Conservation (phyloP, 2,329 filamentous ascomycete genomes). For the Tolypocladium endophyticum region DNA sequence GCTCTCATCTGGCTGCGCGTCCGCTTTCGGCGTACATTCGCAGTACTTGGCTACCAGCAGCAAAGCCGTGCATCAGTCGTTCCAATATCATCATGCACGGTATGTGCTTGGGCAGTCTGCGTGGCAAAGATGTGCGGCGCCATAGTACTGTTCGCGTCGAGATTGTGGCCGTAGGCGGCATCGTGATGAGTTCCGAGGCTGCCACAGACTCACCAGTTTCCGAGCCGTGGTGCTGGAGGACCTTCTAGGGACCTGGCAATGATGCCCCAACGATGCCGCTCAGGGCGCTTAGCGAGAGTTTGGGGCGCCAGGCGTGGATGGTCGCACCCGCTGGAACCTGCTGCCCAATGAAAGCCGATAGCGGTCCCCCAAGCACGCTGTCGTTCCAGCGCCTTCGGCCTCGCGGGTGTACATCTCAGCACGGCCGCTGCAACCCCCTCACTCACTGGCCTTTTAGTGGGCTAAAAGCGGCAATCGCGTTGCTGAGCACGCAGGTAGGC, state of each 20-base stretch:
- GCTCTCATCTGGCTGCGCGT: neutral
- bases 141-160: neutral
- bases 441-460: neutral
- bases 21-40: neutral
- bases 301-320: neutral
- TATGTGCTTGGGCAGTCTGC: neutral
- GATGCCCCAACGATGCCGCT: neutral
- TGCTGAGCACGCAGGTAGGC: neutral
- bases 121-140: neutral
- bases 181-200: neutral
- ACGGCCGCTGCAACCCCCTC: constrained; percentile 4
- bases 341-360: neutral
- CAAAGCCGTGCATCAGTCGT: neutral
- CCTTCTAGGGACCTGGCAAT: neutral
- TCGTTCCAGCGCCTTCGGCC: constrained; percentile 11
- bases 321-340: neutral
- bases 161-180: neutral
- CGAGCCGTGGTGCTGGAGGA: neutral
- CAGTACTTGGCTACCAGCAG: neutral
- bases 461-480: neutral
- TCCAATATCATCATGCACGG: neutral
- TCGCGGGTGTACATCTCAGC: constrained; percentile 12
- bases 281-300: neutral
- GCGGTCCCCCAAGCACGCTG: neutral
- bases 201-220: neutral